Evolutionary conservation across 2,329 filamentous ascomycete genomes (phyloP).

Genomic region (Aspergillus transmontanensis): DNA sequence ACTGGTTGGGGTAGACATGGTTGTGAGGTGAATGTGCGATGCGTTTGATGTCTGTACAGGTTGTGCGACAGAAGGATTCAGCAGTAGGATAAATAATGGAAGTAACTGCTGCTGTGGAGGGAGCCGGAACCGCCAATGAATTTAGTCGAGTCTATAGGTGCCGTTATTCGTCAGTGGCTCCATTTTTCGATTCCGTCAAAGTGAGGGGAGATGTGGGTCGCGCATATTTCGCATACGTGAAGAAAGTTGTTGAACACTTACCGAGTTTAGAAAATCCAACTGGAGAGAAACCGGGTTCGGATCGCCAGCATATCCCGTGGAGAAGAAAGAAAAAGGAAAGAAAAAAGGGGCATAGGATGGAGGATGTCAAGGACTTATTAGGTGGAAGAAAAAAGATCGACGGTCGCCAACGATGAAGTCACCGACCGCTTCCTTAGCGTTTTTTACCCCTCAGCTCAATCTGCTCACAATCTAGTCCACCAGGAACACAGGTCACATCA

Average conservation of each 20-base stretch:
- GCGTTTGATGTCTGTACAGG: neutral
- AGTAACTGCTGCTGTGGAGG: conserved; percentile 7
- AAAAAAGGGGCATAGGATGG: neutral
- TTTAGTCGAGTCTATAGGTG: conserved; percentile 9
- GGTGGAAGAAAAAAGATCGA: conserved; percentile 1
- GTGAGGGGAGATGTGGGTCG: conserved; percentile 4
- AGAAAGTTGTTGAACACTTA: neutral
- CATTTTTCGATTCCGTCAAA: conserved; percentile 4
- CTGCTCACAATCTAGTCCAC: neutral
- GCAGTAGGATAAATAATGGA: neutral
- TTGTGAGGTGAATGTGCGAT: conserved; percentile 2
- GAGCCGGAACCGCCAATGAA: conserved; percentile 11
- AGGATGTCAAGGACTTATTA: neutral
- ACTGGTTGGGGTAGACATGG: conserved; percentile 33
- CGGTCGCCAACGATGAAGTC: conserved; percentile 12
- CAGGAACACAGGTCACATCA: neutral
- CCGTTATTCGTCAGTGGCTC: conserved; percentile 3
- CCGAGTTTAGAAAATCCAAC: neutral
- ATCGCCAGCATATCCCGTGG: neutral
- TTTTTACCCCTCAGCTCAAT: conserved; percentile 4
- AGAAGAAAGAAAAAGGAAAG: neutral
- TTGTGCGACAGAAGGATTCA: neutral
- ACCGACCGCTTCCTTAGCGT: conserved; percentile 2
- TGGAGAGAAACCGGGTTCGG: neutral
- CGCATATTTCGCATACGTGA: neutral